phyloP scores from a whole-genome alignment of 192 early-diverging fungal species.

The Diversispora epigaea region DNA sequence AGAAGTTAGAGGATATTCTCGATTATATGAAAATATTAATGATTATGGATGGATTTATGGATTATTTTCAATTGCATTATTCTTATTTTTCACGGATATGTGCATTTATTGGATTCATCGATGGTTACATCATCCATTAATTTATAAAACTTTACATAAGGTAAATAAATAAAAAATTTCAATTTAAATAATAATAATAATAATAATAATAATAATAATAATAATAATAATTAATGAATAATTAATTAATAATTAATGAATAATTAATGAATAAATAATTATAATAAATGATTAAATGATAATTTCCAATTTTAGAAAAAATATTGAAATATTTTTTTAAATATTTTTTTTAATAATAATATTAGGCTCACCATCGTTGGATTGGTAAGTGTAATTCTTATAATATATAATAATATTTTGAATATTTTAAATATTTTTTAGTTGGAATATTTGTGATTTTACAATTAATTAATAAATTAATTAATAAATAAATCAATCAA shows the following conservation, averaged over 20 bases:
- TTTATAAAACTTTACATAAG: slow-evolving; percentile 92
- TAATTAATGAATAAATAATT: too few species aligned
- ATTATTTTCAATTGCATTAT: slow-evolving; percentile 61
- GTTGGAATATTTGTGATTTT: neutral
- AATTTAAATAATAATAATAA: neutral
- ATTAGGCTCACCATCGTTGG: slow-evolving; percentile 32
- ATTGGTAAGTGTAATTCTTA: slow-evolving; percentile 15
- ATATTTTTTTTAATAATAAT: neutral
- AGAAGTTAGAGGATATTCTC: slow-evolving; percentile 87
- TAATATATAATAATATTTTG: neutral
- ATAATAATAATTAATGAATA: too few species aligned
- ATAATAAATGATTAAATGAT: too few species aligned
- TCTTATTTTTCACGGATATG: slow-evolving; percentile 92
- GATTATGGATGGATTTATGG: slow-evolving; percentile 76
- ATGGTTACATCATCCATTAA: slow-evolving; percentile 79
- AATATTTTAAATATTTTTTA: neutral
- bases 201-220: too few species aligned
- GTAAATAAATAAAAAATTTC: slow-evolving; percentile 33
- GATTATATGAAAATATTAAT: slow-evolving; percentile 61
- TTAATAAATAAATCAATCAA: neutral
- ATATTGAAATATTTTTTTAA: too few species aligned
- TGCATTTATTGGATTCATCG: slow-evolving; percentile 98
- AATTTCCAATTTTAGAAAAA: too few species aligned
- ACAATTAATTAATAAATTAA: neutral
- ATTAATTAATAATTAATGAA: too few species aligned